Conservation (phyloP, 2,329 filamentous ascomycete genomes). For the Falciphora oryzae region DNA sequence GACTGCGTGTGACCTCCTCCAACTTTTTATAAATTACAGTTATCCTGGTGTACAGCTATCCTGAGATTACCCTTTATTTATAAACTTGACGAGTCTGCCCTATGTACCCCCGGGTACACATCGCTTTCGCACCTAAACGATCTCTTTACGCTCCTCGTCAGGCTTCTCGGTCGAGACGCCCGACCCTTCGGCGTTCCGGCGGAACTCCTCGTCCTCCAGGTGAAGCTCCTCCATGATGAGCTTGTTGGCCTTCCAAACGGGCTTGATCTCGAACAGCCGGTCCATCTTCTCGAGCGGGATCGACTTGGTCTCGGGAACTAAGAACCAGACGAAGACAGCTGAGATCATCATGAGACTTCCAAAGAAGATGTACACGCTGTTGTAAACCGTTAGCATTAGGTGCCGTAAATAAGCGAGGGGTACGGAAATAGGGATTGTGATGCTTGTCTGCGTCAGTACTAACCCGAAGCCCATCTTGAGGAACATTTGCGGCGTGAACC, state of each 20-base stretch:
- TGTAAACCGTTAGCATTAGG: slow-evolving; percentile 24
- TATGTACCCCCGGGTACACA: not conserved
- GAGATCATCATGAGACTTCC: slow-evolving; percentile 55
- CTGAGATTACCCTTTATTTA: not conserved
- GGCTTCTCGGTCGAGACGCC: not conserved
- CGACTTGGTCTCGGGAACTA: slow-evolving; percentile 61
- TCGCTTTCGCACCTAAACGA: not conserved
- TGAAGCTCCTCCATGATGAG: slow-evolving; percentile 37
- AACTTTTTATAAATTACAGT: not conserved
- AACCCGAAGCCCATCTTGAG: slow-evolving; percentile 4
- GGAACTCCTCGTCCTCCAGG: slow-evolving; percentile 9
- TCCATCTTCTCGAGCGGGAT: slow-evolving; percentile 62
- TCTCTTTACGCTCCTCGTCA: not conserved
- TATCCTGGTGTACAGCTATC: not conserved
- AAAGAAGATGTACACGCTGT: slow-evolving; percentile 66
- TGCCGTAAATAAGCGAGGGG: slow-evolving; percentile 33
- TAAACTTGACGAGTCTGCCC: not conserved
- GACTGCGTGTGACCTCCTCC: no score
- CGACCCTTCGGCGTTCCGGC: not conserved
- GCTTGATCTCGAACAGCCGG: slow-evolving; percentile 48
- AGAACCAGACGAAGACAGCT: slow-evolving; percentile 54
- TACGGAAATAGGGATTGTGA: not conserved
- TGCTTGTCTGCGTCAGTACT: not conserved
- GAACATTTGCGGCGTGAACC: slow-evolving; percentile 64
- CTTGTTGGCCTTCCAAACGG: slow-evolving; percentile 37